Evolutionary conservation across 441 rosid species (phyloP), one percentile per base, ranked within the genome.

Genomic region (Populus hybrid): DNA sequence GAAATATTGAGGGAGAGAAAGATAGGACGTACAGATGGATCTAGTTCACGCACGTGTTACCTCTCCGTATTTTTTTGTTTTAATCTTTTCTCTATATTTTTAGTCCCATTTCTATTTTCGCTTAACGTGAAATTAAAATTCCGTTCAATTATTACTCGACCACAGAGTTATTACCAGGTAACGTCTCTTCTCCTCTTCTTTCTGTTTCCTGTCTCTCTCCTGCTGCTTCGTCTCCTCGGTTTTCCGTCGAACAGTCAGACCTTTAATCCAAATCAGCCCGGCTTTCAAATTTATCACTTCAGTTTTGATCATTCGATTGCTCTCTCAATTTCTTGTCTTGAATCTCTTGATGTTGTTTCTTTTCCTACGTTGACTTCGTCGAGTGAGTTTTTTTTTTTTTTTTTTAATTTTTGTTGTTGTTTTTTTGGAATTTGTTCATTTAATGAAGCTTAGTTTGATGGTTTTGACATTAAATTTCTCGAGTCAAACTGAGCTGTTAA

Each of bases 21-120:
- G 53, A 63, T 64, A 71, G 70, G 30, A 38, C 30, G 21, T 70
- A 67, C 81, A 78, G 76, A 77, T 72, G 81, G 83, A 83, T 80
- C 75, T 57, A 19, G 79, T 70, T 21, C 67, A 36, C 79, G 69
- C 83, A 75, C 80, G 83, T 82, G 75, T 69, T 12, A 68, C 63
- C 72, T 81, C 53, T 79, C 79, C 75, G 65, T 16, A 40, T 16
- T 40, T 72, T 64, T 66, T 82, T 6, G 5, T 32, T 32, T 32
- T 32, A 32, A 34, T 74, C 73, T 5, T 61, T 21, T 23, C 5
- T 42, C 65, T 30, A 83, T 83, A 79, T 76, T 61, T 77, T 86
- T 84, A 79, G 79, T 82, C 34, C 7, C 73, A 18, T 42, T 40
- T 5, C 36, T 74, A 63, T 34, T 35, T 77, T 40, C 71, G 19